Conservation (phyloP, 2,329 filamentous ascomycete species). For the Metarhizium sp. region DNA sequence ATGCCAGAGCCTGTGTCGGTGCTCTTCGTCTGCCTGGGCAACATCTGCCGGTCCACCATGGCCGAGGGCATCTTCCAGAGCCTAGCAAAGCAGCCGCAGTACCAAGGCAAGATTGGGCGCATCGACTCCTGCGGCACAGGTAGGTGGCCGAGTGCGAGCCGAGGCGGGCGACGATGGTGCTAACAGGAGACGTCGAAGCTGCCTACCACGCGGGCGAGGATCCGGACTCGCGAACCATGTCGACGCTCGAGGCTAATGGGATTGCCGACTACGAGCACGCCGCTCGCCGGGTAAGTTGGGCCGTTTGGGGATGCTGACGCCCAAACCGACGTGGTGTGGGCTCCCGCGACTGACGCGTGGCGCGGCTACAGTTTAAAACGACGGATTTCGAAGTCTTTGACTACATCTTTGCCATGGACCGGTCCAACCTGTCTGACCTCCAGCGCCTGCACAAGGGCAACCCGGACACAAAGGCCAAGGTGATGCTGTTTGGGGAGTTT, state of each 20-base stretch:
- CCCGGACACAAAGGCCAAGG: constrained; percentile 49
- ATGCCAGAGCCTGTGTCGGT: constrained; percentile 52
- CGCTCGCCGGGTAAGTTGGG: constrained; percentile 56
- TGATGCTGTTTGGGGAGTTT: constrained; percentile 78
- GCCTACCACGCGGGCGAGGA: constrained; percentile 72
- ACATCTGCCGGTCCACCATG: constrained; percentile 94
- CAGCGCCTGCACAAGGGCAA: constrained; percentile 49
- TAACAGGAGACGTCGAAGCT: constrained; percentile 29
- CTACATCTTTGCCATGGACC: constrained; percentile 93
- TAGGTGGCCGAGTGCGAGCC: constrained; percentile 13
- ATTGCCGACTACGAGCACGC: constrained; percentile 70
- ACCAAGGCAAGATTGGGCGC: constrained; percentile 48
- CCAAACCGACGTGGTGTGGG: no score
- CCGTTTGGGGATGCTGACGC: no score
- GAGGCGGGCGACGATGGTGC: no score
- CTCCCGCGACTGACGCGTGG: background rate
- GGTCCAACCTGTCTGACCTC: constrained; percentile 66
- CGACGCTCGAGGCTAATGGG: constrained; percentile 62
- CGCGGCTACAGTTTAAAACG: constrained; percentile 33
- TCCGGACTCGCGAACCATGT: constrained; percentile 78
- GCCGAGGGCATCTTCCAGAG: constrained; percentile 86
- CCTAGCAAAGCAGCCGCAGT: constrained; percentile 51
- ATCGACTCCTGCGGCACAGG: constrained; percentile 87
- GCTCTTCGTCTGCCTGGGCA: constrained; percentile 92
- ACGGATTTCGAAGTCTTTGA: constrained; percentile 80